Conservation (phyloP, 345 rosid genomes). For the Bruguiera sexangula region DNA sequence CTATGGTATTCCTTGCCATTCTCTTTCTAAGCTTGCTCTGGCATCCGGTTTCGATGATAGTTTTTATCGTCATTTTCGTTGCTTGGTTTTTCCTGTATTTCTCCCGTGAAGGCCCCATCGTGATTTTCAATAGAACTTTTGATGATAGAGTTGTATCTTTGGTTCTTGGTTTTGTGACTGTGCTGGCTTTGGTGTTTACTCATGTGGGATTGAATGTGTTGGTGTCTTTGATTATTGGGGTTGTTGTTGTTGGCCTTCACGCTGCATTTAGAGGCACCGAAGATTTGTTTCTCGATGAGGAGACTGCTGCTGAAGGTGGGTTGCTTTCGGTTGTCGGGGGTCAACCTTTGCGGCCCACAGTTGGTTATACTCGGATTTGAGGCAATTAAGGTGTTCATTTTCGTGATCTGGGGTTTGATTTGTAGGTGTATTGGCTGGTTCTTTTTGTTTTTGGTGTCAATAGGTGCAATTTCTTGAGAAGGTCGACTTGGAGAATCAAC, state of each 20-base stretch:
- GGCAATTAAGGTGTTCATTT: neutral
- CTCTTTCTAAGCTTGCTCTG: constrained; percentile 73
- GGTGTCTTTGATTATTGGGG: constrained; percentile 56
- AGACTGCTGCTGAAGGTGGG: constrained; percentile 56
- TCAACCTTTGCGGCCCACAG: constrained; percentile 38
- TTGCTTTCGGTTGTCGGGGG: constrained; percentile 56
- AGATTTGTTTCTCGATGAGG: constrained; percentile 74
- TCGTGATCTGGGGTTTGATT: neutral
- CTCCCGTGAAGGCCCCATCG: constrained; percentile 59
- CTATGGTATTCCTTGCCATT: constrained; percentile 43
- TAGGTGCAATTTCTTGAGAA: too few species aligned
- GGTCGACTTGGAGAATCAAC: neutral
- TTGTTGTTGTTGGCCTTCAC: constrained; percentile 56
- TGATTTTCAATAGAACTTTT: constrained; percentile 37
- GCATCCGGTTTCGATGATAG: constrained; percentile 75
- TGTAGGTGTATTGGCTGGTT: neutral
- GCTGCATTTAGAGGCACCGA: constrained; percentile 56
- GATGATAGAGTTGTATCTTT: constrained; percentile 59
- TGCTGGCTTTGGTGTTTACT: constrained; percentile 68
- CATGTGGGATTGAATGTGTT: constrained; percentile 69
- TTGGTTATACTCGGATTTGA: constrained; percentile 58
- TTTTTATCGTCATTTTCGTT: constrained; percentile 54
- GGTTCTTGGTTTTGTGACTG: constrained; percentile 51
- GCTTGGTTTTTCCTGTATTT: constrained; percentile 79
- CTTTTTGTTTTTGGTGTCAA: neutral